phyloP scores from a whole-genome alignment of 306 rosid species.

The Acacia melanoxylon region DNA sequence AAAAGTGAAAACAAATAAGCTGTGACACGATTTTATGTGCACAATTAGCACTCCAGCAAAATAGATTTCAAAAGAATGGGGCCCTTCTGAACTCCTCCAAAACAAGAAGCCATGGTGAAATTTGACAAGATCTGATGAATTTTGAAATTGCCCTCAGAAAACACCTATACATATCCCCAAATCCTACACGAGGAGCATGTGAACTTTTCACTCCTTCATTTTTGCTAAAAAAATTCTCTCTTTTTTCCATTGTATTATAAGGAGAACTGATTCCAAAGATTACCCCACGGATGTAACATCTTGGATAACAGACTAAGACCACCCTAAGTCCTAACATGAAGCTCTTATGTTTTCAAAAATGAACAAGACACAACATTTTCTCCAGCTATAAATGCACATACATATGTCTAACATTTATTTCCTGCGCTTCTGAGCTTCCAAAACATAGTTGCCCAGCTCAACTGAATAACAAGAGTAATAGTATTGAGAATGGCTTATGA shows the following conservation, averaged over 20 bases:
- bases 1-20: slow-evolving; percentile 1
- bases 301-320: neutral
- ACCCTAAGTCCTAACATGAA: slow-evolving; percentile 6
- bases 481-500: neutral
- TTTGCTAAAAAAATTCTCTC: neutral
- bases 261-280: neutral
- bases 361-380: slow-evolving; percentile 4
- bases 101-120: slow-evolving; percentile 12
- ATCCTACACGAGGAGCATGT: slow-evolving; percentile 4
- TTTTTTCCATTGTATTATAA: neutral
- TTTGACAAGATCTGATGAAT: slow-evolving; percentile 26
- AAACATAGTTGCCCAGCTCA: neutral
- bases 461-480: neutral
- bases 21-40: neutral
- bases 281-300: neutral
- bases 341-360: slow-evolving; percentile 13
- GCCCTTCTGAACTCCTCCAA: slow-evolving; percentile 19
- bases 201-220: neutral
- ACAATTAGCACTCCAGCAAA: slow-evolving; percentile 1
- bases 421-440: slow-evolving; percentile 16
- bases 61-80: neutral
- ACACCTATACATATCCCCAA: neutral
- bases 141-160: neutral
- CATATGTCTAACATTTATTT: slow-evolving; percentile 14
- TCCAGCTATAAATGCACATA: slow-evolving; percentile 12